Base-by-base conservation (phyloP, 2,329 filamentous ascomycete genomes). In the Ophiocordyceps camponoti-saundersi region DNA sequence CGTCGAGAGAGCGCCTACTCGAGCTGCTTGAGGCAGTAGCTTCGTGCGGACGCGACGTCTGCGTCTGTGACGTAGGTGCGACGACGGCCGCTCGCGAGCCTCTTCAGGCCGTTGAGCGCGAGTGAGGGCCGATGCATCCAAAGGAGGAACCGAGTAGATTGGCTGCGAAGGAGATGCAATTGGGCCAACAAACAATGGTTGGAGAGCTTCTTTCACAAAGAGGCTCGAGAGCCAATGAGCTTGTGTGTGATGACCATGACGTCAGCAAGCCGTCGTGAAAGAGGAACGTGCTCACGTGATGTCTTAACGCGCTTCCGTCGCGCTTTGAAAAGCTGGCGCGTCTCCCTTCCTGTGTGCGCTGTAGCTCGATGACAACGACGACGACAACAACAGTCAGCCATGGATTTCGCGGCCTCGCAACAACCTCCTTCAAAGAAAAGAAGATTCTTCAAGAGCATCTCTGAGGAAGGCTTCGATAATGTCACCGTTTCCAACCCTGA, bases 1-100 rank as follows among this genome's bases (percentile, higher is more conserved):
- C 26, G n/a, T n/a, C 15, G 32, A n/a, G 32, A 16, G 45, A 20
- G 23, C 23, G 51, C 61, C 26, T 61, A 74, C 70, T 69, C 65
- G 40, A 79, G 59, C 56, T 78, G 73, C 48, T 65, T 64, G 23
- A 69, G 53, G 58, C 75, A 79, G 56, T 78, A 77, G 46, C 63
- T 61, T 47, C 73, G 65, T 20, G 75, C 74, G 48, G 71, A 69
- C 36, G 66, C 65, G 44, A 77, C 61, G 40, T 78, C 73, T 23
- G 65, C 63, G 32, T 73, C 67, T 2, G 71, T 73, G 47, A 68
- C 65, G 46, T 72, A 69, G 48, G 60, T 61, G 47, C 72, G 67
- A 44, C 71, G 66, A 43, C 53, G 53, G 48, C 53, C 53, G 44
- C 48, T 48, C 48, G 53, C 53, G 45, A 66, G 61, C 60, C 61